A percentile compares a stretch with the other conserved stretches of the same genome.
Conservation (phyloP, 345 rosid species). For the Clausena lansium region DNA sequence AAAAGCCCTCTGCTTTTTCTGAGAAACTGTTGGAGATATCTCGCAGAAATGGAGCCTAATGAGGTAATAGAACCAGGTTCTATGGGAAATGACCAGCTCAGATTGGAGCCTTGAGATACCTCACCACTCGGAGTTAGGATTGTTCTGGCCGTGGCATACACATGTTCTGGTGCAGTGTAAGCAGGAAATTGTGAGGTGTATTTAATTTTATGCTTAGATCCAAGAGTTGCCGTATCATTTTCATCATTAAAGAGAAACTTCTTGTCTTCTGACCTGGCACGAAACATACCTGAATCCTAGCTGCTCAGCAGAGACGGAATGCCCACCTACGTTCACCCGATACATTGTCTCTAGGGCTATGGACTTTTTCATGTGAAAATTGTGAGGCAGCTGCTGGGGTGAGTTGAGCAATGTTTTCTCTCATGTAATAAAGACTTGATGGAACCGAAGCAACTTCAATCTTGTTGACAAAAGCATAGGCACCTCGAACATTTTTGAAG, state of each 20-base stretch:
- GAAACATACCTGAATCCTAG: constrained; percentile 21
- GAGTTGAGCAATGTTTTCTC: neutral
- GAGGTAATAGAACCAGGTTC: constrained; percentile 30
- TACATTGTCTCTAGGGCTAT: constrained; percentile 21
- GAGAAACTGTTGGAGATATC: neutral
- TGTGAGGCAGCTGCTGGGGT: neutral
- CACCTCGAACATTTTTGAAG: neutral
- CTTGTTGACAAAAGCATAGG: neutral
- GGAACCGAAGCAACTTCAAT: neutral
- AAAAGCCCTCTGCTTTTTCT: constrained; percentile 21
- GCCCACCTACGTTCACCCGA: constrained; percentile 29
- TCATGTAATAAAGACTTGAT: neutral
- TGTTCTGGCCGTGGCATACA: constrained; percentile 19
- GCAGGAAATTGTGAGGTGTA: constrained; percentile 6
- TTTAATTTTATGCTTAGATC: neutral
- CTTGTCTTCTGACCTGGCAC: constrained; percentile 32
- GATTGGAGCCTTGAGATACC: neutral
- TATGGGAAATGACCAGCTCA: constrained; percentile 27
- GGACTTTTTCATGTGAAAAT: constrained; percentile 6
- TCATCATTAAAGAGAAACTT: constrained; percentile 19
- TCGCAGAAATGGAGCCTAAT: constrained; percentile 37
- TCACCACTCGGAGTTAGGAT: neutral
- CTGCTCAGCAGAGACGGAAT: constrained; percentile 10
- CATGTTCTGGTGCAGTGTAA: constrained; percentile 15
- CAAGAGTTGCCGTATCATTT: constrained; percentile 6